These are phyloP conservation scores for Stephanodiscus minutulus DNA, from an alignment of 108 stramenopile species.

Conservation along the genomic window DNA sequence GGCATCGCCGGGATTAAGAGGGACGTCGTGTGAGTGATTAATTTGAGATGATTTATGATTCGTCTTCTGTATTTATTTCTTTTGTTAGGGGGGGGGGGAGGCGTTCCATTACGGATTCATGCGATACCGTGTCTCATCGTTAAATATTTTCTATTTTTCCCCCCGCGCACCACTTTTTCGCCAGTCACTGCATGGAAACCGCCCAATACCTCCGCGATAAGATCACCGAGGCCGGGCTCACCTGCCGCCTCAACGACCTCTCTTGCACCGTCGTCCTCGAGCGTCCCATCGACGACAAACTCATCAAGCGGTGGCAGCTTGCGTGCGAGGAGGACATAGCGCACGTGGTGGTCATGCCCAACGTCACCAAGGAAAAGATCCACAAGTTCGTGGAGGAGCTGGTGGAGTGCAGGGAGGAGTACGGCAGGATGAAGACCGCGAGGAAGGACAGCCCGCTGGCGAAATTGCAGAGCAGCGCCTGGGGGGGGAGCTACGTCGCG, in stretches of 20 bases:
- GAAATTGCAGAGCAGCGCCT: slow-evolving; percentile 47
- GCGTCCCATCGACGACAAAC: slow-evolving; percentile 74
- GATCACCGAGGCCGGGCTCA: slow-evolving; percentile 64
- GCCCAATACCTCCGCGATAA: slow-evolving; percentile 81
- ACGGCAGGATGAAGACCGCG: slow-evolving; percentile 57
- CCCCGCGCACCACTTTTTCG: background rate
- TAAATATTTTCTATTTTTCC: background rate
- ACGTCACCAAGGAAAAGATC: slow-evolving; percentile 80
- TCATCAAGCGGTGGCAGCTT: slow-evolving; percentile 87
- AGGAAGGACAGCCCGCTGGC: slow-evolving; percentile 57
- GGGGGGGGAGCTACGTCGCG: slow-evolving; percentile 52
- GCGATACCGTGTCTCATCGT: background rate
- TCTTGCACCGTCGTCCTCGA: slow-evolving; percentile 83
- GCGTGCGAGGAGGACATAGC: slow-evolving; percentile 92
- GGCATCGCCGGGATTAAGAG: slow-evolving; percentile 81
- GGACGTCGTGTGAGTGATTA: slow-evolving; percentile 74
- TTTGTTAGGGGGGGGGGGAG: background rate
- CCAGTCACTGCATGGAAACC: slow-evolving; percentile 85
- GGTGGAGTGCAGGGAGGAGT: slow-evolving; percentile 51
- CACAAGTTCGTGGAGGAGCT: slow-evolving; percentile 84
- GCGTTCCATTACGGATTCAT: background rate
- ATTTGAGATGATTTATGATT: too few species aligned
- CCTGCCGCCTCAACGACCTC: slow-evolving; percentile 81
- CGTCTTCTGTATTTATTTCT: too few species aligned
- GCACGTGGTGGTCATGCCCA: slow-evolving; percentile 92